These are phyloP conservation scores for Pluteus cervinus DNA, from an alignment of 768 basidiomycete genomes.

Conservation along the genomic window DNA sequence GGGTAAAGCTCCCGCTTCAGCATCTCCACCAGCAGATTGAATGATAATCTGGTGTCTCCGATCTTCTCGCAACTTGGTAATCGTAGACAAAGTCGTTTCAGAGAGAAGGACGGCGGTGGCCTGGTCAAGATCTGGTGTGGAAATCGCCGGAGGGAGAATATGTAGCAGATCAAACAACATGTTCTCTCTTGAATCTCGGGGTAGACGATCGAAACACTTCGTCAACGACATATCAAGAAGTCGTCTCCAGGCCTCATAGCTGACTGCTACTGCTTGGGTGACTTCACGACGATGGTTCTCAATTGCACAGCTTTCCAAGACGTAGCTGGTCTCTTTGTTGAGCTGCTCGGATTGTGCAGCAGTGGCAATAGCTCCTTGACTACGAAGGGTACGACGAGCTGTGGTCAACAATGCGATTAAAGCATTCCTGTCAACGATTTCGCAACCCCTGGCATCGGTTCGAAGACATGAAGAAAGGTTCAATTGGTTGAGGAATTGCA, in stretches of 20 bases:
- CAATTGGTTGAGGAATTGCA: slow-evolving; percentile 61
- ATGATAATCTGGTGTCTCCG: slow-evolving; percentile 62
- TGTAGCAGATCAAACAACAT: slow-evolving; percentile 89
- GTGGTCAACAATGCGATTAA: slow-evolving; percentile 63
- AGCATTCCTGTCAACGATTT: slow-evolving; percentile 72
- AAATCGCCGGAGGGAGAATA: slow-evolving; percentile 67
- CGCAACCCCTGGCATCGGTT: slow-evolving; percentile 66
- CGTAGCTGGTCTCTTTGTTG: slow-evolving; percentile 61
- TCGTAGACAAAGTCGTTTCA: slow-evolving; percentile 72
- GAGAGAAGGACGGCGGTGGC: slow-evolving; percentile 78
- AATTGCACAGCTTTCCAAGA: slow-evolving; percentile 77
- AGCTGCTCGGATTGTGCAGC: slow-evolving; percentile 61
- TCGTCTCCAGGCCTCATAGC: slow-evolving; percentile 81
- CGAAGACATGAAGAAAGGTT: slow-evolving; percentile 69
- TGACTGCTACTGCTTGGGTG: slow-evolving; percentile 56
- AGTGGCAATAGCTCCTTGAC: slow-evolving; percentile 61
- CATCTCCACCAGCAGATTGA: slow-evolving; percentile 58
- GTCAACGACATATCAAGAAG: slow-evolving; percentile 80
- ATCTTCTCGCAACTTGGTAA: slow-evolving; percentile 87
- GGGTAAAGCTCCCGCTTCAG: slow-evolving; percentile 64
- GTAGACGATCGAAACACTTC: slow-evolving; percentile 81
- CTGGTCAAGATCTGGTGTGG: slow-evolving; percentile 59
- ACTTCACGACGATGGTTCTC: slow-evolving; percentile 89
- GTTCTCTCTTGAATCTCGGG: slow-evolving; percentile 77
- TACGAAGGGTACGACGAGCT: slow-evolving; percentile 55